Evolutionary conservation across 139 green algal genomes (phyloP), one percentile per base, ranked within the genome.

Genomic region (Tetraselmis striata): DNA sequence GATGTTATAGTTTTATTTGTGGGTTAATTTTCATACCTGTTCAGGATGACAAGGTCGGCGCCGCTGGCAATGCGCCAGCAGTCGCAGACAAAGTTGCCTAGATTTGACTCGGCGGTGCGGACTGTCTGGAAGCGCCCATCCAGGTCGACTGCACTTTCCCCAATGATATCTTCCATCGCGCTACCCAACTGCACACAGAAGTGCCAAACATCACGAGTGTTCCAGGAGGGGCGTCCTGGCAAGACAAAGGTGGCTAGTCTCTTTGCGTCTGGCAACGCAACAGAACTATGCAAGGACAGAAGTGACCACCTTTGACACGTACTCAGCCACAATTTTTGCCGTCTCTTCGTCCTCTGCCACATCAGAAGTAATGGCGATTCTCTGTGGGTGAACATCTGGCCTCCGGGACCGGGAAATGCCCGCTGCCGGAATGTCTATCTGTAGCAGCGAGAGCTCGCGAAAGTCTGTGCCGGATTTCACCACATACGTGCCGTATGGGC

Each of bases 391-490:
- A 5, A 67, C 45, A 25, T 5, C 18, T 5, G 45, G 45, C 45
- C 45, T 67, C 5, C 45, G 45, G 11, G 45, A 67, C 45, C 18
- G 5, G 45, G 5, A 25, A 25, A 67, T 67, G 45, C 45, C 45
- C 45, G 45, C 45, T 18, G 45, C 45, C 5, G 45, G 45, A 67
- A 67, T 67, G 18, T 67, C 77, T 76, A 31, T 18, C n/a, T 24
- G 11, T 26, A 87, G 31, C 29, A 82, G 31, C 1, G 76, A 83
- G 24, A 91, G 80, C 58, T 91, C 87, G 2, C 87, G 80, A 29
- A 91, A 91, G 81, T 91, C 87, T 75, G 90, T 94, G 1, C 92
- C 92, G 2, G 86, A 91, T 85, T 96, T 96, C 80, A 94, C 83
- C 27, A 96, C 77, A 5, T 91, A 79, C 18, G 87, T 93, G 82